Conservation (phyloP, 495 filamentous ascomycete genomes). For the Penicillium flavigenum region DNA sequence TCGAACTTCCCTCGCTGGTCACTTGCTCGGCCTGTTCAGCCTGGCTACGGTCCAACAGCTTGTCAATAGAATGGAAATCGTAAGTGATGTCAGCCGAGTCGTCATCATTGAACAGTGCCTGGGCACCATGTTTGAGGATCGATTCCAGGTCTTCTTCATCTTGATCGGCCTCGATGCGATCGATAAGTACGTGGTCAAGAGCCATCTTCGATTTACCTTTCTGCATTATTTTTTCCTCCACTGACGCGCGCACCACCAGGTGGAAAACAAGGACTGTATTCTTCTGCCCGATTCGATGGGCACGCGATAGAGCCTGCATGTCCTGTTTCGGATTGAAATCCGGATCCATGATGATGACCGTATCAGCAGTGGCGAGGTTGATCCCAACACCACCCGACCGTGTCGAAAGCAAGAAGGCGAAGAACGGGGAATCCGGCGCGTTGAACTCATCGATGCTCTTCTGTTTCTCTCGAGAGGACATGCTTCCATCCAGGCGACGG, state of each 20-base stretch:
- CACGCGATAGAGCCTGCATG: slow-evolving; percentile 90
- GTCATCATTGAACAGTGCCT: slow-evolving; percentile 79
- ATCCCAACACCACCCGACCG: slow-evolving; percentile 95
- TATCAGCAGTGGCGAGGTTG: slow-evolving; percentile 95
- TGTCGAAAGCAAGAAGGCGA: slow-evolving; percentile 90
- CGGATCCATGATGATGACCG: slow-evolving; percentile 96
- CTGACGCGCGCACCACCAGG: slow-evolving; percentile 81
- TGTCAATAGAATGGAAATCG: slow-evolving; percentile 77
- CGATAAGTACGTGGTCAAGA: slow-evolving; percentile 89
- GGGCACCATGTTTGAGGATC: slow-evolving; percentile 83
- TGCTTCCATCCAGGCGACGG: slow-evolving; percentile 81
- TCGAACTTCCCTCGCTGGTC: slow-evolving; percentile 54
- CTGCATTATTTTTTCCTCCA: slow-evolving; percentile 94
- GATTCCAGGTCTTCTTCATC: slow-evolving; percentile 80
- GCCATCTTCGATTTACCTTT: slow-evolving; percentile 95
- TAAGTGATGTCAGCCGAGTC: slow-evolving; percentile 67
- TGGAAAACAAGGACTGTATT: slow-evolving; percentile 96
- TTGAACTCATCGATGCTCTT: slow-evolving; percentile 93
- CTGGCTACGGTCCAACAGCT: slow-evolving; percentile 80
- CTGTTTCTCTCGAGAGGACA: slow-evolving; percentile 81
- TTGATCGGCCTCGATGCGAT: slow-evolving; percentile 79
- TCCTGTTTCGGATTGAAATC: slow-evolving; percentile 99
- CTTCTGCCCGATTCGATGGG: slow-evolving; percentile 92
- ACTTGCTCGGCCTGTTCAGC: slow-evolving; percentile 66
- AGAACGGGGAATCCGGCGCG: slow-evolving; percentile 73